Conservation (phyloP, 2,329 filamentous ascomycete genomes). For the Elsinoe batatas region DNA sequence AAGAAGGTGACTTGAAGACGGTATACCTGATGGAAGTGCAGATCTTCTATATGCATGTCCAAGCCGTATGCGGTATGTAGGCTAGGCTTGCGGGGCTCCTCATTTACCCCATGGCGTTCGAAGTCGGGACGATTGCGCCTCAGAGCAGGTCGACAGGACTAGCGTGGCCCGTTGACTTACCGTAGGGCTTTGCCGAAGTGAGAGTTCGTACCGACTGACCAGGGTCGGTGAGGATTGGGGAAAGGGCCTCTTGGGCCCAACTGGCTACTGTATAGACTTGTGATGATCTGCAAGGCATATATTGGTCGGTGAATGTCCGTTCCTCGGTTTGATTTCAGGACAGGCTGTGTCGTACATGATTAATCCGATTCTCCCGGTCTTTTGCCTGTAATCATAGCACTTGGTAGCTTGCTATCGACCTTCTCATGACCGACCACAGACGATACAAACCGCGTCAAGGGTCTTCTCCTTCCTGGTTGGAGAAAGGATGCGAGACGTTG, state of each 20-base stretch:
- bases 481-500: neutral
- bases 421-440: too few species aligned
- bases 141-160: neutral
- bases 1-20: conserved; percentile 1
- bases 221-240: too few species aligned
- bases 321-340: neutral
- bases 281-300: conserved; percentile 6
- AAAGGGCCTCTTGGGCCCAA: too few species aligned
- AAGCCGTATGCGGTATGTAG: neutral
- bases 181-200: conserved; percentile 7
- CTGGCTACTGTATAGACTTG: neutral
- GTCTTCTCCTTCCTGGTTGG: conserved; percentile 1
- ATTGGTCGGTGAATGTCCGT: neutral
- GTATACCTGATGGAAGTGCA: conserved; percentile 10
- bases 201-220: neutral
- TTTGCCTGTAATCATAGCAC: too few species aligned
- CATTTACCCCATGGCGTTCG: conserved; percentile 11
- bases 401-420: too few species aligned
- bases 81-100: conserved; percentile 7
- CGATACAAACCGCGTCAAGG: neutral
- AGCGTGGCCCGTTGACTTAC: neutral
- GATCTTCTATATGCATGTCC: conserved; percentile 8
- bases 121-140: neutral
- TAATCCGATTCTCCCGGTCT: too few species aligned
- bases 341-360: neutral